phyloP scores from a whole-genome alignment of 2,329 filamentous ascomycete species.

The Aureobasidium sp. region DNA sequence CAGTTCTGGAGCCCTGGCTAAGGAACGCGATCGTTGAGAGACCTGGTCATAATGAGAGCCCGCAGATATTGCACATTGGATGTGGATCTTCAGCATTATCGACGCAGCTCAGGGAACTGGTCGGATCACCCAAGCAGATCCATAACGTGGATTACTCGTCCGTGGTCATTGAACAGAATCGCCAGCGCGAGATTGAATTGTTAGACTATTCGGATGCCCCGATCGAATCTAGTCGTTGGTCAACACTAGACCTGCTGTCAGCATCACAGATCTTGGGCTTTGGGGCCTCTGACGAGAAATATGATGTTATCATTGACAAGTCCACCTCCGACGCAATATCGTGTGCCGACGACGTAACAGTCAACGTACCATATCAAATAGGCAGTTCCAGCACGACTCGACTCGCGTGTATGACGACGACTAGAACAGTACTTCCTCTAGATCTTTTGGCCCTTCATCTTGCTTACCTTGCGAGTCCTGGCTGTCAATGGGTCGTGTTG shows the following conservation, averaged over 20 bases:
- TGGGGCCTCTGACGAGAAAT: neutral
- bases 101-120: neutral
- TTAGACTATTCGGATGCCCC: too few relatives aligned
- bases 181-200: neutral
- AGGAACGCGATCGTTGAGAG: neutral
- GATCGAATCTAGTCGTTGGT: neutral
- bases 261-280: neutral
- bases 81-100: neutral
- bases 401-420: too few relatives aligned
- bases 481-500: neutral
- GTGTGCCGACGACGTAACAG: neutral
- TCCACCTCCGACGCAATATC: constrained; percentile 6
- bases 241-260: neutral
- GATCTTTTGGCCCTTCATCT: neutral
- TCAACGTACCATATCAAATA: neutral
- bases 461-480: neutral
- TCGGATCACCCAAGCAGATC: neutral
- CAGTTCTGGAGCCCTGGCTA: neutral
- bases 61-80: too few relatives aligned
- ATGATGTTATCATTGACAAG: constrained; percentile 2
- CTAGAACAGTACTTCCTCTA: neutral
- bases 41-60: neutral
- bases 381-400: neutral
- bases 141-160: constrained; percentile 8
- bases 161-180: neutral